These are phyloP conservation scores for Albizia julibrissin DNA, from an alignment of 306 rosid genomes.

Conservation along the genomic window DNA sequence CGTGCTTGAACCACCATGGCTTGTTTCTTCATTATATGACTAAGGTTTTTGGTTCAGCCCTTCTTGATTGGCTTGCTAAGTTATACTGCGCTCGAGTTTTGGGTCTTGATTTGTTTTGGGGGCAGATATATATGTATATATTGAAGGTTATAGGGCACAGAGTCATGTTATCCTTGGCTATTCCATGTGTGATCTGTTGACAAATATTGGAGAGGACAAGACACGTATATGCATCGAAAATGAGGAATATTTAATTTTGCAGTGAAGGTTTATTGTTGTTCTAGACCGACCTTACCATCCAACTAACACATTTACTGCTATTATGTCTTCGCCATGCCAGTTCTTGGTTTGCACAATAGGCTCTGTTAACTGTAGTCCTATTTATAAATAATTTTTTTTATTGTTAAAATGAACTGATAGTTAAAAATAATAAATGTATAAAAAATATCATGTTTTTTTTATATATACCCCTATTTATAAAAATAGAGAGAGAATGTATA, in stretches of 20 bases:
- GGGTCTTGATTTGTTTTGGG: background rate
- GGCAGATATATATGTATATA: background rate
- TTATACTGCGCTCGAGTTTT: background rate
- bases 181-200: background rate
- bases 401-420: too few species aligned
- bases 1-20: slow-evolving; percentile 13
- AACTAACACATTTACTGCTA: slow-evolving; percentile 39
- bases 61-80: background rate
- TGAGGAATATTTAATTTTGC: slow-evolving; percentile 31
- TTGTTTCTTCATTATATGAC: slow-evolving; percentile 30
- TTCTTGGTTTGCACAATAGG: slow-evolving; percentile 58
- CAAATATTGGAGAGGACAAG: slow-evolving; percentile 7
- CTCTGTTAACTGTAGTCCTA: too few species aligned
- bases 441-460: too few species aligned
- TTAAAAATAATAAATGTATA: too few species aligned
- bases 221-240: slow-evolving; percentile 21
- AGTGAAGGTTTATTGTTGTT: background rate
- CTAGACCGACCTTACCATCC: slow-evolving; percentile 2
- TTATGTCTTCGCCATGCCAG: slow-evolving; percentile 33
- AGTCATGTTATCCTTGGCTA: background rate
- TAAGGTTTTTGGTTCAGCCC: background rate
- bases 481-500: too few species aligned
- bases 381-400: too few species aligned
- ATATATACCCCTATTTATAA: too few species aligned
- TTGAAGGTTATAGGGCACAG: background rate